phyloP scores from a whole-genome alignment of 1,139 yeast genomes.

The Groenewaldozyma sp. region DNA sequence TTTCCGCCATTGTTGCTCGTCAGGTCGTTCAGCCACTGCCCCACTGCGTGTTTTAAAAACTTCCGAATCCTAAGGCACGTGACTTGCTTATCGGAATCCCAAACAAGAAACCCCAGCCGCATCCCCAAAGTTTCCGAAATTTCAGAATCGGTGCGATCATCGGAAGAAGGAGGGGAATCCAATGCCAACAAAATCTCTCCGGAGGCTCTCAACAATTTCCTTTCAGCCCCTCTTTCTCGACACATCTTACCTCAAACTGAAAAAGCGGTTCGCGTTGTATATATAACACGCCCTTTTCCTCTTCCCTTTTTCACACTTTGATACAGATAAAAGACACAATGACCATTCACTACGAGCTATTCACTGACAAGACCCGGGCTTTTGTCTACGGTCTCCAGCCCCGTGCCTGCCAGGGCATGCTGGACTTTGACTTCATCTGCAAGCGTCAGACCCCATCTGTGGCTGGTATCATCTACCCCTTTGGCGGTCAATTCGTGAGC shows the following conservation, averaged over 20 bases:
- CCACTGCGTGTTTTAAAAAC: neutral
- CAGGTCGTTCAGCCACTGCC: neutral
- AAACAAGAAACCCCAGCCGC: too few species aligned
- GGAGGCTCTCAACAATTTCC: too few species aligned
- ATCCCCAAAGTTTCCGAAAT: too few species aligned
- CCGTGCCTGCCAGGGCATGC: constrained; percentile 42
- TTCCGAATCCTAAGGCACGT: neutral
- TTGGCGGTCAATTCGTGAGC: constrained; percentile 38
- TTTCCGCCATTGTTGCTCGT: neutral
- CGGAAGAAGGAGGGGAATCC: too few species aligned
- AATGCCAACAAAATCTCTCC: too few species aligned
- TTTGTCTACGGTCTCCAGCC: constrained; percentile 38
- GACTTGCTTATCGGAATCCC: neutral
- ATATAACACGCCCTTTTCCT: too few species aligned
- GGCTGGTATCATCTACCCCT: constrained; percentile 40
- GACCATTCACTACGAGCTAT: constrained; percentile 29
- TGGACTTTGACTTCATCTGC: constrained; percentile 40
- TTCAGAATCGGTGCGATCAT: too few species aligned
- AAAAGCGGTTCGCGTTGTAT: too few species aligned
- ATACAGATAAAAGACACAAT: too few species aligned
- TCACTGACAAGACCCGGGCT: constrained; percentile 36
- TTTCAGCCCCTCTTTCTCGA: too few species aligned
- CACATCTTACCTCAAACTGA: too few species aligned
- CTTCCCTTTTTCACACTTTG: too few species aligned
- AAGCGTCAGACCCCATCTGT: constrained; percentile 40